Conservation (phyloP, 176 grass and related monocot species). For the Oryza rufipogon region DNA sequence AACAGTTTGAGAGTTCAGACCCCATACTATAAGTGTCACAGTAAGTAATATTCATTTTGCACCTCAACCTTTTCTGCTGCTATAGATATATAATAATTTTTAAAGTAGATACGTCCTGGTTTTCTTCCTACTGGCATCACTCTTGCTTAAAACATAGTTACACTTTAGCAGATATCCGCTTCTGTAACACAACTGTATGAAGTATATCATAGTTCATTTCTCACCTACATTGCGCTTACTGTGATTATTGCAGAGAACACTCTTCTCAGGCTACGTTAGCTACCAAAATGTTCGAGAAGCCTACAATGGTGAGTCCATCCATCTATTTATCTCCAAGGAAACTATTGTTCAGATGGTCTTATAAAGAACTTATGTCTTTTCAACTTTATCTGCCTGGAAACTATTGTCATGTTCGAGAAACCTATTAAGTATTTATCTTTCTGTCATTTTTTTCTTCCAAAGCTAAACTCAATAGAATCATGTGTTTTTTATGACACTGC, state of each 20-base stretch:
- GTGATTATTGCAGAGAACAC: conserved; percentile 72
- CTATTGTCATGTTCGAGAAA: neutral
- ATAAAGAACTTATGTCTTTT: conserved; percentile 7
- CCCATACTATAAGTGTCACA: neutral
- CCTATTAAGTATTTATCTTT: conserved; percentile 9
- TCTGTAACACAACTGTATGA: conserved; percentile 3
- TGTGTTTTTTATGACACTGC: conserved; percentile 2
- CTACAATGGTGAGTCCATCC: conserved; percentile 64
- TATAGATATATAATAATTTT: neutral
- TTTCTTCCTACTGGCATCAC: neutral
- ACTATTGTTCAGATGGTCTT: neutral
- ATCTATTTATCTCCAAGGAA: neutral
- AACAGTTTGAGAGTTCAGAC: neutral
- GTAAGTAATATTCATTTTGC: neutral
- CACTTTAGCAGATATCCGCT: neutral
- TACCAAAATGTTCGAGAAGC: conserved; percentile 91
- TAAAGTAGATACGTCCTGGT: neutral
- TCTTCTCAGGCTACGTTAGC: conserved; percentile 95
- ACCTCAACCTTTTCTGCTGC: neutral
- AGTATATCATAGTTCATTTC: neutral
- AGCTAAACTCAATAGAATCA: neutral
- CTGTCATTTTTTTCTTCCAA: neutral
- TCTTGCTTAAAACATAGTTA: neutral
- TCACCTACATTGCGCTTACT: neutral
- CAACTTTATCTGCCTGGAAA: neutral